Conservation (phyloP, 2,329 filamentous ascomycete genomes). For the Thielaviopsis populi region DNA sequence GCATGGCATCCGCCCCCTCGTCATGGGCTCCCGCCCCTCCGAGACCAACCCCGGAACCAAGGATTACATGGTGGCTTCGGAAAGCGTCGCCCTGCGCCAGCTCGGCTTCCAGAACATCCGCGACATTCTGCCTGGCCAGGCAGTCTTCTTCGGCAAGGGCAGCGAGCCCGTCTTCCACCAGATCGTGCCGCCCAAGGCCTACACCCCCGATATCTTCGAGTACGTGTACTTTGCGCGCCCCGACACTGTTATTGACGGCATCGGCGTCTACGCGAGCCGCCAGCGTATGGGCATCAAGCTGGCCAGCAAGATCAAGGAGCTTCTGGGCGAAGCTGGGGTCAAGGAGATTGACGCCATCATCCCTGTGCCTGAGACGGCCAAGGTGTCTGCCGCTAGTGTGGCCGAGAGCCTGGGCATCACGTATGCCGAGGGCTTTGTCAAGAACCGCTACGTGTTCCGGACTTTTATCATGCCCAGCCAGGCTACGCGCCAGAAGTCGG, state of each 20-base stretch:
- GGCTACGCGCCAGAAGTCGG: constrained; percentile 63
- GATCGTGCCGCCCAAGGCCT: constrained; percentile 50
- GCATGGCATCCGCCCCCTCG: constrained; percentile 66
- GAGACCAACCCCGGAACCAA: constrained; percentile 43
- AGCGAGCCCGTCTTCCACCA: constrained; percentile 59
- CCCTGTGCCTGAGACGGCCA: constrained; percentile 46
- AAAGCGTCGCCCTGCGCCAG: constrained; percentile 69
- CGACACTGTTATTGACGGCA: constrained; percentile 72
- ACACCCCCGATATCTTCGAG: constrained; percentile 69
- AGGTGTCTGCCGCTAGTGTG: constrained; percentile 56
- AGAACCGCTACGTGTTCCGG: constrained; percentile 78
- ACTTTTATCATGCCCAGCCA: constrained; percentile 69
- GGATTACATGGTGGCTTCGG: constrained; percentile 86
- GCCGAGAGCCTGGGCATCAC: constrained; percentile 63
- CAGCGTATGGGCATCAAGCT: constrained; percentile 77
- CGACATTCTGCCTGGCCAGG: constrained; percentile 70
- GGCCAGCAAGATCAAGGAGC: constrained; percentile 53
- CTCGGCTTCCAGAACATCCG: constrained; percentile 62
- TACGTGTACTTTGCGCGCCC: constrained; percentile 78
- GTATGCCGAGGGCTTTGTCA: constrained; percentile 69
- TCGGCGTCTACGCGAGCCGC: constrained; percentile 69
- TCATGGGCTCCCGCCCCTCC: constrained; percentile 60
- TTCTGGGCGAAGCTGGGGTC: constrained; percentile 53
- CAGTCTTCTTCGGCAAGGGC: constrained; percentile 73
- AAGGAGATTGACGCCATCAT: constrained; percentile 56